Conservation (phyloP, 1,284 basidiomycete species). For the Microbotryum saponariae region DNA sequence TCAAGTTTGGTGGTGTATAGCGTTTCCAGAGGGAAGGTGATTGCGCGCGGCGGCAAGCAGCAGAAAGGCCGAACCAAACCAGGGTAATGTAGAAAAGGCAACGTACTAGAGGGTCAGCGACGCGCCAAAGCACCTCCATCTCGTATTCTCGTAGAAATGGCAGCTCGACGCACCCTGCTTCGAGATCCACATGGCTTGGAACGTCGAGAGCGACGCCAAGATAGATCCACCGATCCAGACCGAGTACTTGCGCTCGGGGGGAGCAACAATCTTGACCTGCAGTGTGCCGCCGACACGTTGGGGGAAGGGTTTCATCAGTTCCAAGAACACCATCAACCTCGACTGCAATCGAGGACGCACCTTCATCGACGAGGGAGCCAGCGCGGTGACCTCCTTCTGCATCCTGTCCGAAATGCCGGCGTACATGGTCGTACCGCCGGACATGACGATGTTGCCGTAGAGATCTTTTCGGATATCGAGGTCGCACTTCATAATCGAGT, state of each 20-base stretch:
- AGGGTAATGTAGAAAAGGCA: too few species aligned
- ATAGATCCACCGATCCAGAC: constrained; percentile 99
- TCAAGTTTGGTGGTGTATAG: too few species aligned
- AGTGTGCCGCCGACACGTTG: too few species aligned
- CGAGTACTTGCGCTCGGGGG: constrained; percentile 69
- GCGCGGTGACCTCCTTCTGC: constrained; percentile 90
- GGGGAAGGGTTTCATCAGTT: constrained; percentile 33
- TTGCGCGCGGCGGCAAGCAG: too few species aligned
- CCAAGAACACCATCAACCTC: constrained; percentile 36
- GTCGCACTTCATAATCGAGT: constrained; percentile 68
- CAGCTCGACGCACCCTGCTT: constrained; percentile 54
- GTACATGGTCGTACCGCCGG: constrained; percentile 96
- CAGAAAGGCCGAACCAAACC: too few species aligned
- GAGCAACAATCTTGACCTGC: constrained; percentile 71
- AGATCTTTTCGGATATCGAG: constrained; percentile 67
- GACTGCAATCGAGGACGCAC: constrained; percentile 45
- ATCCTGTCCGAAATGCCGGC: constrained; percentile 93
- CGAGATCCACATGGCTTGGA: constrained; percentile 76
- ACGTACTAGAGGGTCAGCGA: not conserved
- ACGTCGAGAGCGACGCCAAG: constrained; percentile 86
- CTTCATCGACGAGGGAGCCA: constrained; percentile 77
- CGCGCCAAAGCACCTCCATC: not conserved
- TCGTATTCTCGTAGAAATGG: too few species aligned
- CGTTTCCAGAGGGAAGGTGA: too few species aligned
- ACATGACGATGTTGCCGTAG: constrained; percentile 89